Percentiles rank a stretch among this genome's conserved stretches.
These are phyloP conservation scores for Talaromyces rugulosus DNA, from an alignment of 2,329 filamentous ascomycete species.

Conservation along the genomic window DNA sequence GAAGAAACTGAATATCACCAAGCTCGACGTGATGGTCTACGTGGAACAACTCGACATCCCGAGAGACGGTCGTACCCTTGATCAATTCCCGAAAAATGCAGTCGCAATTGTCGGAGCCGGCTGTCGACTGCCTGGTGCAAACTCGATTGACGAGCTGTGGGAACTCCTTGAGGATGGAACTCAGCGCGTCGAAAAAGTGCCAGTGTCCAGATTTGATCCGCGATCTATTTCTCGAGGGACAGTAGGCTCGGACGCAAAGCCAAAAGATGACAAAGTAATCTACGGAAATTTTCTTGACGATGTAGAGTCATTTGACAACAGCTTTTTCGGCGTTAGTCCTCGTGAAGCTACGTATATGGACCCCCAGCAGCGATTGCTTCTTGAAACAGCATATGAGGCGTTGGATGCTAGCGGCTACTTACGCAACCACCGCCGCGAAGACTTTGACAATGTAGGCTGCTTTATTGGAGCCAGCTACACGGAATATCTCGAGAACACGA, in stretches of 20 bases:
- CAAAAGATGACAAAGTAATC: conserved; percentile 21
- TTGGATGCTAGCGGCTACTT: conserved; percentile 12
- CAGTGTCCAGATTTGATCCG: conserved; percentile 21
- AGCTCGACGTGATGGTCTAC: conserved; percentile 4
- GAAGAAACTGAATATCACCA: neutral
- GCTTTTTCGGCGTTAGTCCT: conserved; percentile 19
- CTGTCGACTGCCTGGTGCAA: conserved; percentile 42
- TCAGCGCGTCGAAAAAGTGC: conserved; percentile 15
- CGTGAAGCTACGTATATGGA: conserved; percentile 13
- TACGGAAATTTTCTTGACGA: conserved; percentile 20
- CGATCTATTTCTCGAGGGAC: conserved; percentile 3
- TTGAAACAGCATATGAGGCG: conserved; percentile 35
- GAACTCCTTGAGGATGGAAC: conserved; percentile 24
- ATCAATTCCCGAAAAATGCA: conserved; percentile 15
- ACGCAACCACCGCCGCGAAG: conserved; percentile 11
- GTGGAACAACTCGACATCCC: conserved; percentile 1
- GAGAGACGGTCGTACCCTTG: conserved; percentile 2
- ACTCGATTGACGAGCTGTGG: conserved; percentile 39
- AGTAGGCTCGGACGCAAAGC: conserved; percentile 15
- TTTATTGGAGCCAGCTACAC: conserved; percentile 13
- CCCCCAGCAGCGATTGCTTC: conserved; percentile 19
- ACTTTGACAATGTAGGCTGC: conserved; percentile 22
- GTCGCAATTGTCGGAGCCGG: conserved; percentile 44
- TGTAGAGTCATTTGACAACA: conserved; percentile 24
- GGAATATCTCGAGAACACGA: conserved; percentile 21